Evolutionary conservation across 2,329 filamentous ascomycete species (phyloP), one percentile per base, ranked within the genome.

Genomic region (Mycosphaerella arachidis): DNA sequence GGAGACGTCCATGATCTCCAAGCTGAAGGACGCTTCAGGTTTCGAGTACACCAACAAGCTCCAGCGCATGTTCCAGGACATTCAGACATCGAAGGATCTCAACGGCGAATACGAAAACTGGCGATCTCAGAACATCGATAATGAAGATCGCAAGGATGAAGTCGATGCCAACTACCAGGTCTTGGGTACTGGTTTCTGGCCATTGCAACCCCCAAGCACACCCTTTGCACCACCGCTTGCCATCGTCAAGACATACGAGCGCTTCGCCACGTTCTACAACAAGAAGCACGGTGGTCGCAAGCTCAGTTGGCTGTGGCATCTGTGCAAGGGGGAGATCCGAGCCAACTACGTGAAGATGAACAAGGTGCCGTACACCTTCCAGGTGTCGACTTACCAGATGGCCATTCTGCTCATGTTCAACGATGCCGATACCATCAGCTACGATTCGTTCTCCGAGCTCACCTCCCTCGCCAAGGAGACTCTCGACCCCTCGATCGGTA

Each of bases 21-120:
- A 97, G 79, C 82, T 99, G 67, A 99, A 99, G 80, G 94, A 99
- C 73, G 93, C 94, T 0, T 97, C 94, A 72, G 94, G 94, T 70
- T 99, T 97, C 68, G 94, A 99, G 75, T 99, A 99, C 78, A 99
- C 94, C 68, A 99, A 97, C 54, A 97, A 97, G 80, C 84, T 99
- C 50, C 93, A 97, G 79, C 91, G 95, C 72, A 99, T 99, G 94
- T 99, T 97, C 84, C 93, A 97, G 75, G 94, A 99, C 73, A 97
- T 99, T 81, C 94, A 99, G 75, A 96, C 96, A 54, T 97, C 93
- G 65, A 97, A 97, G 78, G 94, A 99, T 77, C 84, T 99, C 51
- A 99, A 99, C 76, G 84, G 85, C 52, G 87, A 88, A 31, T 99
- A 95, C 81, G 89, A 90, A 70, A 90, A 92, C 37, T 89, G 84